Conservation (phyloP, 108 stramenopile genomes). For the Conticribra guillardii region DNA sequence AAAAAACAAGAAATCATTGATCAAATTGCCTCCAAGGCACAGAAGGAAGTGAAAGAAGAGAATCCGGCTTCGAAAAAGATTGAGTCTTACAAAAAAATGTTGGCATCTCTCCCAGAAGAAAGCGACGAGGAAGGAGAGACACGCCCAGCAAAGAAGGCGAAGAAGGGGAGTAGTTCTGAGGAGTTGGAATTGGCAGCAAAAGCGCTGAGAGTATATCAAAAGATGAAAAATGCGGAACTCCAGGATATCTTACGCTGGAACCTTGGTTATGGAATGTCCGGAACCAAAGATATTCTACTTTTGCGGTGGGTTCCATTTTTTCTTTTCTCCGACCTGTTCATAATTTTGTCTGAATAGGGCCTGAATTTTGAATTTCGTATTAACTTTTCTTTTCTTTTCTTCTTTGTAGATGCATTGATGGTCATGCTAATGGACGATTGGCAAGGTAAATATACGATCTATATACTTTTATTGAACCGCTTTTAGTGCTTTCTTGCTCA, state of each 20-base stretch:
- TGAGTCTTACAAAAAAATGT: slow-evolving; percentile 10
- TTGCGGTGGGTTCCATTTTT: slow-evolving; percentile 22
- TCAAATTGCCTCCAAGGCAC: slow-evolving; percentile 24
- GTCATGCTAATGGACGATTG: slow-evolving; percentile 70
- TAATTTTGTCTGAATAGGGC: background rate
- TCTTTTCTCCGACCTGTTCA: background rate
- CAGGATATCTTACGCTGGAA: slow-evolving; percentile 83
- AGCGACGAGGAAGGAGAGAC: slow-evolving; percentile 41
- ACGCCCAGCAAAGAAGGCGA: slow-evolving; percentile 54
- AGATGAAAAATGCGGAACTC: slow-evolving; percentile 59
- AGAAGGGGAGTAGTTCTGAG: slow-evolving; percentile 10
- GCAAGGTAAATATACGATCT: slow-evolving; percentile 27
- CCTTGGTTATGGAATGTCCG: slow-evolving; percentile 54
- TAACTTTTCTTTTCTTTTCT: background rate
- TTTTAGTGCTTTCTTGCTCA: no score
- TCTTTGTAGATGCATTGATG: slow-evolving; percentile 67
- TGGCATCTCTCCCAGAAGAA: slow-evolving; percentile 19
- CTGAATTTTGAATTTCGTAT: background rate
- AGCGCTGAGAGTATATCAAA: slow-evolving; percentile 47
- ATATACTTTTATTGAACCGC: background rate
- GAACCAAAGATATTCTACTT: slow-evolving; percentile 71
- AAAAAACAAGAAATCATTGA: slow-evolving; percentile 38
- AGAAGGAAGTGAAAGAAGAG: slow-evolving; percentile 24
- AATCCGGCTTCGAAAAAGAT: slow-evolving; percentile 21
- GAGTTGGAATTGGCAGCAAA: slow-evolving; percentile 23